A percentile compares a stretch with the other conserved stretches of the same genome.
phyloP scores from a whole-genome alignment of 768 basidiomycete species.

The Naganishia vaughanmartiniae region DNA sequence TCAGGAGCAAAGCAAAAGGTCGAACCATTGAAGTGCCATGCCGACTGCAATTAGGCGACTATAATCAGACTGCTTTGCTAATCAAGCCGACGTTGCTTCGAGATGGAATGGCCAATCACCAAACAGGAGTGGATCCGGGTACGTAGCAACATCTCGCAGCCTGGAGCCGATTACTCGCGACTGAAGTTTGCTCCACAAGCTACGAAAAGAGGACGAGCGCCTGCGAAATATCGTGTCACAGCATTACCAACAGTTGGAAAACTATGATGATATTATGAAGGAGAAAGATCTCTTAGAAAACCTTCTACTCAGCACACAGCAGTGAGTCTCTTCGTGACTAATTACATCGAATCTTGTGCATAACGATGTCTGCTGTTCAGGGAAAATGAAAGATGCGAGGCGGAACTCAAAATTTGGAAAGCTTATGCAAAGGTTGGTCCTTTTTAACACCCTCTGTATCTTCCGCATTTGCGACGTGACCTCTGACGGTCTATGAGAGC shows the following conservation, averaged over 20 bases:
- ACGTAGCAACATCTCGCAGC: background rate
- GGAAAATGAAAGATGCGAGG: constrained; percentile 30
- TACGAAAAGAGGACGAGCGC: background rate
- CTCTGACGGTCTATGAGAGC: background rate
- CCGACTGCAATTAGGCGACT: background rate
- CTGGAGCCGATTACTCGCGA: background rate
- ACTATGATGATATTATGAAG: constrained; percentile 14
- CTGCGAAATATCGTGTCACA: background rate
- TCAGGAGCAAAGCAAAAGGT: background rate
- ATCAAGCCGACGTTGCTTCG: background rate
- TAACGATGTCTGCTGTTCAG: background rate
- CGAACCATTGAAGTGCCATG: background rate
- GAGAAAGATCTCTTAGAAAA: constrained; percentile 12
- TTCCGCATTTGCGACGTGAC: background rate
- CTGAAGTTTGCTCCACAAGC: background rate
- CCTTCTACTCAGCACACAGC: constrained; percentile 7
- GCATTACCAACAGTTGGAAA: too few relatives aligned
- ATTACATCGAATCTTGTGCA: background rate
- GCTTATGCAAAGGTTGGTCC: constrained; percentile 23
- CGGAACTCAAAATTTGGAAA: constrained; percentile 24
- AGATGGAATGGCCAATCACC: background rate
- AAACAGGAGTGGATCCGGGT: background rate
- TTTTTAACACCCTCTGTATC: background rate
- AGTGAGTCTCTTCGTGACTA: background rate
- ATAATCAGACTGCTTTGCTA: background rate